Evolutionary conservation across 192 early-diverging fungal species (phyloP).

Genomic region (Gaertneriomyces sp.): DNA sequence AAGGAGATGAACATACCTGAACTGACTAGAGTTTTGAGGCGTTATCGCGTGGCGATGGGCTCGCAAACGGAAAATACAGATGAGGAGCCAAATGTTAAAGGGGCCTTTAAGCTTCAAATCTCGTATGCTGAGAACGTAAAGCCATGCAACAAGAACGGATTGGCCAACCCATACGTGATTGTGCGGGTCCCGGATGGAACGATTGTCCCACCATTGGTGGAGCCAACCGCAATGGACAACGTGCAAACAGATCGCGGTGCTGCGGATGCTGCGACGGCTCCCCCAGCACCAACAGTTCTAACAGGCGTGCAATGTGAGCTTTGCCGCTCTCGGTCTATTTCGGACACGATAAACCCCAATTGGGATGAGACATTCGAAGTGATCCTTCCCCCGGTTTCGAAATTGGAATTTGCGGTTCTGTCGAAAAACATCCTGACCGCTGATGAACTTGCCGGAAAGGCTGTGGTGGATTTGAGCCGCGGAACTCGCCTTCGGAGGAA

Average conservation of each 20-base stretch:
- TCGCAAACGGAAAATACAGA: constrained; percentile 29
- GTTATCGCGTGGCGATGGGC: constrained; percentile 44
- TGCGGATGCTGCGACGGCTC: not conserved
- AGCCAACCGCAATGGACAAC: constrained; percentile 19
- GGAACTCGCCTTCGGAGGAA: constrained; percentile 42
- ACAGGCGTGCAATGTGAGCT: constrained; percentile 45
- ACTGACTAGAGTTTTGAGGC: constrained; percentile 35
- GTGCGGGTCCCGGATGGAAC: constrained; percentile 56
- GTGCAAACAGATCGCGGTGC: not conserved
- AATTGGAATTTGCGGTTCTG: constrained; percentile 45
- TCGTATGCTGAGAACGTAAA: constrained; percentile 57
- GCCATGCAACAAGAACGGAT: constrained; percentile 50
- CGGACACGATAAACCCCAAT: constrained; percentile 48
- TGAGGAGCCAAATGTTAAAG: constrained; percentile 37
- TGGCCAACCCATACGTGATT: constrained; percentile 49
- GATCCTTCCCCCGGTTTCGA: constrained; percentile 47
- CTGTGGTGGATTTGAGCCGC: constrained; percentile 38
- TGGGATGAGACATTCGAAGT: constrained; percentile 57
- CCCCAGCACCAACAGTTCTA: constrained; percentile 31
- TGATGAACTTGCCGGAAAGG: constrained; percentile 49
- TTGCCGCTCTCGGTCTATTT: constrained; percentile 42
- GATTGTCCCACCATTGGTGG: constrained; percentile 38
- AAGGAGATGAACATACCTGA: constrained; percentile 49
- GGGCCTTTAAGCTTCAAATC: constrained; percentile 46
- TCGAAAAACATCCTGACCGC: constrained; percentile 49